Conservation (phyloP, 2,329 filamentous ascomycete genomes). For the Xylariaceae sp. region DNA sequence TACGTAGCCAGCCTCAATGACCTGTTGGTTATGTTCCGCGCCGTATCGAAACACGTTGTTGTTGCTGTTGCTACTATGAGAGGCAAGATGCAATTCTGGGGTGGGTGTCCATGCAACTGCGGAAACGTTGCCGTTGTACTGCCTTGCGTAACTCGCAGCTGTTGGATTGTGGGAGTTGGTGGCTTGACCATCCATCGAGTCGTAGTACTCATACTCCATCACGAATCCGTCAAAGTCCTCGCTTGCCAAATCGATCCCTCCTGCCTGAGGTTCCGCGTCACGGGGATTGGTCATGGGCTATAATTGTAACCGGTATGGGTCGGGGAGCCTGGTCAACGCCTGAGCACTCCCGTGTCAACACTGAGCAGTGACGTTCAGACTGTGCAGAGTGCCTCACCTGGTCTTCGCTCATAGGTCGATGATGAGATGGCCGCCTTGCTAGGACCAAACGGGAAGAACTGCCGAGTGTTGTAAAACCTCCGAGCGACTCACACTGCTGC, state of each 20-base stretch:
- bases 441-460: not conserved
- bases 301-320: not conserved
- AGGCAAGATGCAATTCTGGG: not conserved
- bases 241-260: not conserved
- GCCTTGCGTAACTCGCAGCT: not conserved
- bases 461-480: not conserved
- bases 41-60: not conserved
- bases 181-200: constrained; percentile 13
- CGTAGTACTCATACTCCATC: constrained; percentile 7
- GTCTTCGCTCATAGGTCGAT: not conserved
- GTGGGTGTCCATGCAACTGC: not conserved
- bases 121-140: not conserved
- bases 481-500: not conserved
- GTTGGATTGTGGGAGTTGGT: not conserved
- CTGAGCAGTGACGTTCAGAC: not conserved
- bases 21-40: not conserved
- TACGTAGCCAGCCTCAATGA: constrained; percentile 6
- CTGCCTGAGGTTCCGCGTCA: constrained; percentile 7
- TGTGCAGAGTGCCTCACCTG: not conserved
- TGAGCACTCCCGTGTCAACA: no score
- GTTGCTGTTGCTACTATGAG: not conserved
- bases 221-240: constrained; percentile 1
- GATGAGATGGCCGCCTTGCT: not conserved
- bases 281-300: constrained; percentile 6
- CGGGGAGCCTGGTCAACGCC: not conserved